A percentile compares a stretch with the other conserved stretches of the same genome.
These are phyloP conservation scores for Marsdenia floribunda DNA, from an alignment of 257 asterid species.

Conservation along the genomic window DNA sequence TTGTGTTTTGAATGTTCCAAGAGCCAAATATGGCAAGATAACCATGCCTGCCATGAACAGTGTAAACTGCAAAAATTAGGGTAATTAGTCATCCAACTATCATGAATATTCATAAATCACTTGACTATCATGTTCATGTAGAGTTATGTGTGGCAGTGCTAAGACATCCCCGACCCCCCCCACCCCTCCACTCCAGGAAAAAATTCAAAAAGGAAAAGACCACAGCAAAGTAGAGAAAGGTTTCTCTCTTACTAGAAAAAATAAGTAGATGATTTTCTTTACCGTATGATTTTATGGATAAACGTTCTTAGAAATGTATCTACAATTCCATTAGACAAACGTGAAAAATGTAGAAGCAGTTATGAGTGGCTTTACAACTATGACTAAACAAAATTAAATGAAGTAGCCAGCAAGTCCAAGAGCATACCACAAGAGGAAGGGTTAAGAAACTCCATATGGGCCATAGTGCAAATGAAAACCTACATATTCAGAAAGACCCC, in stretches of 20 bases:
- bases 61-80: slow-evolving; percentile 44
- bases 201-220: too few relatives aligned
- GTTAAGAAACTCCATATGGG: slow-evolving; percentile 61
- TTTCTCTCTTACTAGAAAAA: too few relatives aligned
- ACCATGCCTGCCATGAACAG: slow-evolving; percentile 65
- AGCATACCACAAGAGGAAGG: slow-evolving; percentile 52
- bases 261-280: too few relatives aligned
- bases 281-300: not conserved
- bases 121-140: not conserved
- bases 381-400: not conserved
- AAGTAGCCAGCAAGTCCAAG: slow-evolving; percentile 7
- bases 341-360: not conserved
- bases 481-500: slow-evolving; percentile 20
- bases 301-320: not conserved
- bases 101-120: not conserved
- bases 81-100: slow-evolving; percentile 6
- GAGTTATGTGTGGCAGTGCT: not conserved
- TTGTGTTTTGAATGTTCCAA: slow-evolving; percentile 40
- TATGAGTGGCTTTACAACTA: not conserved
- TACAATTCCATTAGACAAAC: not conserved
- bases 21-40: slow-evolving; percentile 42
- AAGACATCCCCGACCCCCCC: not conserved
- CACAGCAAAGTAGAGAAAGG: too few relatives aligned
- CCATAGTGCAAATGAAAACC: slow-evolving; percentile 57
- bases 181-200: too few relatives aligned